A percentile compares a stretch with the other conserved stretches of the same genome.
phyloP scores from a whole-genome alignment of 2,329 filamentous ascomycete genomes.

The Shiraia bambusicola region DNA sequence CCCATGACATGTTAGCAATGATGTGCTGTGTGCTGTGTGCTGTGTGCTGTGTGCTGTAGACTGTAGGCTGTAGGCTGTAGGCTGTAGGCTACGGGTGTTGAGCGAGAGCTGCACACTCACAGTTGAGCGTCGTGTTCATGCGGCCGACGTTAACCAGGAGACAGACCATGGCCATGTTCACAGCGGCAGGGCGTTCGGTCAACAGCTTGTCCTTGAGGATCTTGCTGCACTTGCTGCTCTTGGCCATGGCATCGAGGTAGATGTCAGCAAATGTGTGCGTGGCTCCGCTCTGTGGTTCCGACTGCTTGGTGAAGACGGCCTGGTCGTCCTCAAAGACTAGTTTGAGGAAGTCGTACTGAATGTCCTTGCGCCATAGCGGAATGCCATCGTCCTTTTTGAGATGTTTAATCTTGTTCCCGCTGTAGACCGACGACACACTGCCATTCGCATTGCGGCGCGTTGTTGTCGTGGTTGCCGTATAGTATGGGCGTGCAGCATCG shows the following conservation, averaged over 20 bases:
- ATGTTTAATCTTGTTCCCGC: constrained; percentile 76
- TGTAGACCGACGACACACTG: constrained; percentile 66
- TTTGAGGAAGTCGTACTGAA: constrained; percentile 83
- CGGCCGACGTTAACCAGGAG: constrained; percentile 93
- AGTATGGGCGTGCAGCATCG: constrained; percentile 38
- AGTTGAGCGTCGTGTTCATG: constrained; percentile 99
- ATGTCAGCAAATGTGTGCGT: constrained; percentile 81
- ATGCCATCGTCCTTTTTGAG: constrained; percentile 88
- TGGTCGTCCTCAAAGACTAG: constrained; percentile 75
- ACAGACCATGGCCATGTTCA: constrained; percentile 99
- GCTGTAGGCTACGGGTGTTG: too few relatives aligned
- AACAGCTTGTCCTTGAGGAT: constrained; percentile 95
- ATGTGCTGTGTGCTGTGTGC: too few relatives aligned
- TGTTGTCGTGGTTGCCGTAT: constrained; percentile 53
- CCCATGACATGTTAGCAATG: constrained; percentile 14
- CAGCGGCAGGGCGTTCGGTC: constrained; percentile 85
- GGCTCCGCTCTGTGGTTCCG: constrained; percentile 72
- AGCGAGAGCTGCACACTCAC: constrained; percentile 57
- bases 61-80: too few relatives aligned
- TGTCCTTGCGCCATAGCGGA: constrained; percentile 82
- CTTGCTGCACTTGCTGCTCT: constrained; percentile 98
- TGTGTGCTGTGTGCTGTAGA: too few relatives aligned
- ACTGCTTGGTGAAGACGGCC: constrained; percentile 86
- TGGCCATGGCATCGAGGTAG: constrained; percentile 97
- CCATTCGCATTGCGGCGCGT: constrained; percentile 65